Conservation (phyloP, 345 rosid species). For the Populus pruinosa region DNA sequence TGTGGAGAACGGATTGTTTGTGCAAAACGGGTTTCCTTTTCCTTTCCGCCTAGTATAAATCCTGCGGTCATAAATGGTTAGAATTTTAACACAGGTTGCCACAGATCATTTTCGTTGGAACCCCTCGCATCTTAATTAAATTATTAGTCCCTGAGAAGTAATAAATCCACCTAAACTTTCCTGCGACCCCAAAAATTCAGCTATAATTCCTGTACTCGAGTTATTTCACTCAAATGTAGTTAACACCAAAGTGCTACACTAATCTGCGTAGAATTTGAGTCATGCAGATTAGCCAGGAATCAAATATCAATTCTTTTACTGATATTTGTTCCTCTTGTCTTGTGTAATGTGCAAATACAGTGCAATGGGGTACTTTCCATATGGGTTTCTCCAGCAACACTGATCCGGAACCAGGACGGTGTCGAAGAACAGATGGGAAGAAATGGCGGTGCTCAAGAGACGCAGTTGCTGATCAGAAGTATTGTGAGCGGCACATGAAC, state of each 20-base stretch:
- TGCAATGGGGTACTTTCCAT: constrained; percentile 77
- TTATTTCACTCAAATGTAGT: neutral
- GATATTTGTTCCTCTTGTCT: neutral
- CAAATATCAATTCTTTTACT: neutral
- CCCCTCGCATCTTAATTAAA: neutral
- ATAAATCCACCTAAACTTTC: neutral
- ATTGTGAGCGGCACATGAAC: constrained; percentile 96
- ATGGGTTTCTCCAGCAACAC: constrained; percentile 73
- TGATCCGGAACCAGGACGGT: constrained; percentile 96
- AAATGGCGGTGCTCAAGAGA: constrained; percentile 99
- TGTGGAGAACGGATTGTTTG: neutral
- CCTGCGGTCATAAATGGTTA: neutral
- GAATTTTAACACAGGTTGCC: neutral
- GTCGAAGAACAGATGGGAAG: constrained; percentile 98
- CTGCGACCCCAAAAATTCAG: neutral
- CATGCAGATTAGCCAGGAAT: neutral
- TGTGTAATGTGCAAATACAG: constrained; percentile 21
- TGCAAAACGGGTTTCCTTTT: neutral
- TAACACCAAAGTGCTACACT: neutral
- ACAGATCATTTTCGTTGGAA: neutral
- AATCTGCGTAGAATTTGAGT: neutral
- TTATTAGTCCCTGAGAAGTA: neutral
- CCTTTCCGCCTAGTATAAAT: neutral
- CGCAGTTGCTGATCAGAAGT: constrained; percentile 88
- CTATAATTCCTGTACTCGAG: neutral